Conservation (phyloP, 2,329 filamentous ascomycete genomes). For the Ilyonectria sp. region DNA sequence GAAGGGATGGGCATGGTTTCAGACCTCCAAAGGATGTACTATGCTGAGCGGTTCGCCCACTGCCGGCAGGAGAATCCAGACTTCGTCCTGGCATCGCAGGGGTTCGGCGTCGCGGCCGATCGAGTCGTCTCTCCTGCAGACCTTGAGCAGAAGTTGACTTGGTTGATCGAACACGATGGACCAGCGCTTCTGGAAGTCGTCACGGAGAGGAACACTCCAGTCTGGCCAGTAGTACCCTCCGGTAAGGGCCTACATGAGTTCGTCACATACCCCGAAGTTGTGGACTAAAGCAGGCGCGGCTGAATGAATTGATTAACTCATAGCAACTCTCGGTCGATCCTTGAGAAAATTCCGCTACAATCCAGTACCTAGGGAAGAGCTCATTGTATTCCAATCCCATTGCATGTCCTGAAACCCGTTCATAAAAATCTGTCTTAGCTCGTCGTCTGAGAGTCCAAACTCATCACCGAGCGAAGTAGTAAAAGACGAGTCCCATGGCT, state of each 20-base stretch:
- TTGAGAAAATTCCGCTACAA: too few species aligned
- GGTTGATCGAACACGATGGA: slow-evolving; percentile 90
- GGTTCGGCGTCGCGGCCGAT: slow-evolving; percentile 87
- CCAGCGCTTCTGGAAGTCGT: slow-evolving; percentile 95
- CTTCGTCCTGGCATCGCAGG: slow-evolving; percentile 91
- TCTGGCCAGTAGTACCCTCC: slow-evolving; percentile 95
- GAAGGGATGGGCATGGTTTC: slow-evolving; percentile 98
- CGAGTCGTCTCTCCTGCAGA: slow-evolving; percentile 82
- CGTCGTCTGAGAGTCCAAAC: too few species aligned
- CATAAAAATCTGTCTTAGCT: too few species aligned
- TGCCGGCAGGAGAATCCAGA: slow-evolving; percentile 95
- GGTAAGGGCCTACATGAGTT: slow-evolving; percentile 93
- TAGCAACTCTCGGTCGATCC: too few species aligned
- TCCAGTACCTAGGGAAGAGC: too few species aligned
- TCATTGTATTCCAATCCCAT: too few species aligned
- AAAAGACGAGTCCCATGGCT: too few species aligned
- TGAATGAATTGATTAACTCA: too few species aligned
- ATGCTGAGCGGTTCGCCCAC: slow-evolving; percentile 91
- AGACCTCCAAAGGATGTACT: slow-evolving; percentile 98
- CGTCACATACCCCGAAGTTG: slow-evolving; percentile 59
- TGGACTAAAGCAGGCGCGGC: too few species aligned
- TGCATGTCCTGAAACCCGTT: too few species aligned
- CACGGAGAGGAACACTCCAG: slow-evolving; percentile 91
- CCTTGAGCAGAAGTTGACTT: slow-evolving; percentile 82
- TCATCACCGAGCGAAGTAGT: too few species aligned